Evolutionary conservation across 139 green algal species (phyloP), one percentile per base, ranked within the genome.

Genomic region (Trebouxia sp.): DNA sequence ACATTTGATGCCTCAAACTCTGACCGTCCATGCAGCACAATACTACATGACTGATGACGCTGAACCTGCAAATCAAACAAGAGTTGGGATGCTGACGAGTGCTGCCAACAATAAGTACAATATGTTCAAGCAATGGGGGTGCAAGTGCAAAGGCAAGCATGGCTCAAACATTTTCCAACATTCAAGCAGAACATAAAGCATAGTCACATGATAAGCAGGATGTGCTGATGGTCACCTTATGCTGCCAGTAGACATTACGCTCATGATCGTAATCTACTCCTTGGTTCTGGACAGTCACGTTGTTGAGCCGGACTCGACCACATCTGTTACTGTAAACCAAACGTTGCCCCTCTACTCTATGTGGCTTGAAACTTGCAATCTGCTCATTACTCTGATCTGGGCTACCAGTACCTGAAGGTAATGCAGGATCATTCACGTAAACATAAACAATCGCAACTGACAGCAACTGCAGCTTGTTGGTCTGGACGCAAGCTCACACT

Each of bases 1-100:
- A 93, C 86, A 38, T 89, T 89, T 24, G 83, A 81, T 1, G 95
- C 95, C 76, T 97, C 93, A 86, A 99, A 97, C 88, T 99, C 96
- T 22, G 93, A 90, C 26, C 83, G 84, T 0, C 96, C 95, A 28
- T 90, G 87, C 78, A 99, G 88, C n/a, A 91, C 32, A 26, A 99
- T 86, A 35, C 69, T 76, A 35, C 84, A 90, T 7, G 80, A 78
- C 88, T 98, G 92, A 8, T 82, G 58, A 0, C 96, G 80, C 14
- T 75, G 43, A 37, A 98, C 85, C 78, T 84, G 81, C 10, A 74
- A 53, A 26, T 53, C 20, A 17, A 53, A 28, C 35, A 38, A 1
- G 35, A 65, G 55, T 26, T 37, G 9, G 55, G 55, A 37, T 65
- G 55, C 24, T 65, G 55, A n/a, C n/a, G n/a, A n/a, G n/a, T n/a